These are phyloP conservation scores for Anethum foeniculum DNA, from an alignment of 140 eudicot genomes.

Conservation along the genomic window DNA sequence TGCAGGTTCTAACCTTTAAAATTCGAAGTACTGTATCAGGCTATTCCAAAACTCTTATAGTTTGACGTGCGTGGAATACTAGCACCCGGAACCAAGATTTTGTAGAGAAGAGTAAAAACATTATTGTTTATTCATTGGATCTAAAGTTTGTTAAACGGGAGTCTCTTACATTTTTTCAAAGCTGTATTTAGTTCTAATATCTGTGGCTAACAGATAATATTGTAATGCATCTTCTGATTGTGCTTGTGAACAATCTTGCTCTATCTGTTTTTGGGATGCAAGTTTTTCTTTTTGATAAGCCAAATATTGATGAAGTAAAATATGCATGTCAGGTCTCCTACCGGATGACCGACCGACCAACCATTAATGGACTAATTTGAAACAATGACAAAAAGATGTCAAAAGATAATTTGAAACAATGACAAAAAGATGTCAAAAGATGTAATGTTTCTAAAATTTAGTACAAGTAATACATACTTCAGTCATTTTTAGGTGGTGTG, in stretches of 20 bases:
- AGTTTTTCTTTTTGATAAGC: neutral
- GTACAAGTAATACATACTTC: too few species aligned
- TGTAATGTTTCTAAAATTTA: too few species aligned
- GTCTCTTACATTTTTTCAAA: neutral
- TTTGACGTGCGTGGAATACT: neutral
- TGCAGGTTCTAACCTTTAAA: neutral
- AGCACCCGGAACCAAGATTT: neutral
- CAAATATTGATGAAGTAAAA: neutral
- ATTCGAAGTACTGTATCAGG: neutral
- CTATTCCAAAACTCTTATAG: neutral
- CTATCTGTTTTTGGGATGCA: neutral
- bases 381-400: too few species aligned
- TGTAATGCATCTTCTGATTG: neutral
- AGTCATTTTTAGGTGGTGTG: too few species aligned
- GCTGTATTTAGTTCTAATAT: neutral
- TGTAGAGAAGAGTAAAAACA: neutral
- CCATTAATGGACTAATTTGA: neutral
- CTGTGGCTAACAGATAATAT: neutral
- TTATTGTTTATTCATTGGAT: neutral
- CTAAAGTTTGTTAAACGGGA: neutral
- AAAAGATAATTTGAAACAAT: too few species aligned
- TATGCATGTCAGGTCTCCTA: neutral
- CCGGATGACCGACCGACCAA: neutral
- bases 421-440: too few species aligned
- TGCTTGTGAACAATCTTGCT: neutral